phyloP scores from a whole-genome alignment of 164 flowering plant species.

The Platanus orientalis region DNA sequence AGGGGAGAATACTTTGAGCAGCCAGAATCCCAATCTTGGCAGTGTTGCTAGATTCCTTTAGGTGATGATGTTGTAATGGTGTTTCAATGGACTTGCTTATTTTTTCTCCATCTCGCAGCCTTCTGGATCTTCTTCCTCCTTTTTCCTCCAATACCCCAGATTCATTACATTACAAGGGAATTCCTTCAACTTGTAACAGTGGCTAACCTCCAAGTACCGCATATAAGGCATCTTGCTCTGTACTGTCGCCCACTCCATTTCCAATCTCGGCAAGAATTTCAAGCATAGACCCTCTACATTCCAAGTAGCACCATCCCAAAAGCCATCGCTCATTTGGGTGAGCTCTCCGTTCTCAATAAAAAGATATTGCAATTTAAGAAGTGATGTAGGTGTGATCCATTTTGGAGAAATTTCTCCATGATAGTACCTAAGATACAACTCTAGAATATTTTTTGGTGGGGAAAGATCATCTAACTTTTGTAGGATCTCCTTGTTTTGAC shows the following conservation, averaged over 20 bases:
- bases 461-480: slow-evolving; percentile 7
- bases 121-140: too few species aligned
- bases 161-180: slow-evolving; percentile 4
- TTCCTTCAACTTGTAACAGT: background rate
- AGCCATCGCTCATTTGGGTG: background rate
- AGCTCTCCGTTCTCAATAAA: slow-evolving; percentile 16
- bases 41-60: too few species aligned
- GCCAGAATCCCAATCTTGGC: too few species aligned
- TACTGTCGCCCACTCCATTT: slow-evolving; percentile 8
- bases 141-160: slow-evolving; percentile 6
- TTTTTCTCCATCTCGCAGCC: background rate
- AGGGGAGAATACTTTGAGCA: too few species aligned
- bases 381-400: slow-evolving; percentile 18
- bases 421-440: slow-evolving; percentile 16
- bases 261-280: slow-evolving; percentile 7
- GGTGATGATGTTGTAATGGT: too few species aligned
- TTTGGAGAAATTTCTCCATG: background rate
- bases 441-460: slow-evolving; percentile 17
- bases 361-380: slow-evolving; percentile 15
- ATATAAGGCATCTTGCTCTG: slow-evolving; percentile 13
- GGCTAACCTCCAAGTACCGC: too few species aligned
- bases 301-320: slow-evolving; percentile 1
- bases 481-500: background rate
- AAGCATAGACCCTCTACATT: slow-evolving; percentile 1
- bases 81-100: too few species aligned